A percentile compares a stretch with the other conserved stretches of the same genome.
Evolutionary conservation across 139 green algal species (phyloP).

Genomic region (Pseudopediastrum boryanum): DNA sequence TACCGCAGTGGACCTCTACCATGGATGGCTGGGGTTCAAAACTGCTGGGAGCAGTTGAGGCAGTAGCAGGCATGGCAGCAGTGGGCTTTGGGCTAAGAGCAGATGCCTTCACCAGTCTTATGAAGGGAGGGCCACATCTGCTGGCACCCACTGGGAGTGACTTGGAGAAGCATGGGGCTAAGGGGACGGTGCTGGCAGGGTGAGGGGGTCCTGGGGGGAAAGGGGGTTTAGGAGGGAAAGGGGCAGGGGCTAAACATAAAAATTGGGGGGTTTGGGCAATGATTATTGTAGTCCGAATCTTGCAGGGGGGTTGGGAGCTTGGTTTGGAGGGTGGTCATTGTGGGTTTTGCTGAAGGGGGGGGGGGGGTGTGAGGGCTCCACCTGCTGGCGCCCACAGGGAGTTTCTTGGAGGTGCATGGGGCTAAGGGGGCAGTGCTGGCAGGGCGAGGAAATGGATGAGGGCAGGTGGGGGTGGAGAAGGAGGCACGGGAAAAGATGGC

Average conservation of each 20-base stretch:
- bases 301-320: too few relatives aligned
- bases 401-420: slow-evolving; percentile 67
- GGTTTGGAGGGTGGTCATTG: too few relatives aligned
- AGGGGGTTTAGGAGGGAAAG: too few relatives aligned
- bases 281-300: too few relatives aligned
- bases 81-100: slow-evolving; percentile 73
- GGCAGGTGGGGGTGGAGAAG: too few relatives aligned
- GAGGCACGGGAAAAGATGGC: too few relatives aligned
- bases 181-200: slow-evolving; percentile 72
- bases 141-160: slow-evolving; percentile 90
- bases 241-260: too few relatives aligned
- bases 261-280: too few relatives aligned
- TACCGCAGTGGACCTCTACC: slow-evolving; percentile 78
- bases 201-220: too few relatives aligned
- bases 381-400: slow-evolving; percentile 90
- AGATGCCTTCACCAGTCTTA: slow-evolving; percentile 70
- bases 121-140: slow-evolving; percentile 86
- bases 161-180: slow-evolving; percentile 54
- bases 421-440: slow-evolving; percentile 67
- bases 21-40: slow-evolving; percentile 87
- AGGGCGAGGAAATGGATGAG: slow-evolving; percentile 41
- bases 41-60: slow-evolving; percentile 58
- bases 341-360: too few relatives aligned
- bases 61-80: slow-evolving; percentile 53
- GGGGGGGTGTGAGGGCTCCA: slow-evolving; percentile 89